Evolutionary conservation across 257 asterid species (phyloP), one percentile per base, ranked within the genome.

Genomic region (Petrea volubilis): DNA sequence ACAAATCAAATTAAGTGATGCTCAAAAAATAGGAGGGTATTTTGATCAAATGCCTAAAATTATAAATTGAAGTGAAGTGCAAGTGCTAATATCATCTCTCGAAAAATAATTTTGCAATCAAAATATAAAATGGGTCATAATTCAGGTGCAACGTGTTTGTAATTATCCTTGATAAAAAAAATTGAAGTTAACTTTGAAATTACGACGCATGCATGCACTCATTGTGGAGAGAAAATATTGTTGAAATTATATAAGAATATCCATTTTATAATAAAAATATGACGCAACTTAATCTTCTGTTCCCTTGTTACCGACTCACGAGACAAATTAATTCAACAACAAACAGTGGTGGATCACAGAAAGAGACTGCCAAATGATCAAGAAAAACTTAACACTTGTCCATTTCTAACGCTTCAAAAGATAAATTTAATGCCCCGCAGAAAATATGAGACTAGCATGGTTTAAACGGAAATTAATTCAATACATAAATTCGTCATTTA

Each of bases 281-380:
- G 38, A 53, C 33, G 18, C 46, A 36, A 7, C 20, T 50, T 20
- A 51, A 50, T 64, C 8, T 10, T 57, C 5, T 77, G 75, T 41
- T 60, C 72, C 75, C 79, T 53, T 52, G 72, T n/a, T 64, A 41
- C 75, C 36, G 52, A 60, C 34, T 66, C 70, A 40, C 3, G 60
- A 53, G 77, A 59, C 81, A 77, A 57, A 4, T 27, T 29, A 57
- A 28, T 15, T 57, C 29, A 31, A 41, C 44, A 58, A 58, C 17
- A 28, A 29, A 15, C 41, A 56, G 13, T 28, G 36, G 40, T 1
- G 38, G 40, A 53, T 53, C 60, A 21, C 5, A 14, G 31, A 13
- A 18, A 25, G 60, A 23, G 60, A 25, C 5, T 8, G 11, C 12
- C 23, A 56, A 24, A 23, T 15, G 6, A 62, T 23, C 21, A 21